phyloP scores from a whole-genome alignment of 306 rosid genomes.

The Arachis stenosperma region DNA sequence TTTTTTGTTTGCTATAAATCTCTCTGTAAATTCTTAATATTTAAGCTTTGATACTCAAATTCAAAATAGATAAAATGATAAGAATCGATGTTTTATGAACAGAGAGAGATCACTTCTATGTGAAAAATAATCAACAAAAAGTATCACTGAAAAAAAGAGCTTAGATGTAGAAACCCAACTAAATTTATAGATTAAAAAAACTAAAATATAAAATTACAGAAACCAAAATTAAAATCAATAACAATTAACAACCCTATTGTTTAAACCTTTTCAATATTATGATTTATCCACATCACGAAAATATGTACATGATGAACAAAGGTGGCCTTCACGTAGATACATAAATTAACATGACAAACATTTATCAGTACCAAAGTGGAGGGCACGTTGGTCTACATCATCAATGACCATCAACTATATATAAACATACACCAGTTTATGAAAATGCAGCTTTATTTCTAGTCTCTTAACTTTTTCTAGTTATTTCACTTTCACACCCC shows the following conservation, averaged over 20 bases:
- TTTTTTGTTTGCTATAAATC: too few species aligned
- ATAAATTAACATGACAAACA: conserved; percentile 5
- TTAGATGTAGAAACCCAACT: too few species aligned
- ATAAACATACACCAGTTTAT: conserved; percentile 8
- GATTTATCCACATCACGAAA: not conserved
- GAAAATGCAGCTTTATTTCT: conserved; percentile 33
- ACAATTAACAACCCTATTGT: not conserved
- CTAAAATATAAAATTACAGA: too few species aligned
- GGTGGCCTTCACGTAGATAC: conserved; percentile 60
- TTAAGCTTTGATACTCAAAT: too few species aligned
- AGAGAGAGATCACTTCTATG: not conserved
- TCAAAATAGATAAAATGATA: too few species aligned
- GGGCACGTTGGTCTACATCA: conserved; percentile 55
- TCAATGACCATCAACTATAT: conserved; percentile 37
- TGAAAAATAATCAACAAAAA: too few species aligned
- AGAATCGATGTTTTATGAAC: too few species aligned
- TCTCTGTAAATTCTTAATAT: too few species aligned
- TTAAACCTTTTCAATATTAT: not conserved
- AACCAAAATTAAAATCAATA: not conserved
- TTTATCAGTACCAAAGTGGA: conserved; percentile 50
- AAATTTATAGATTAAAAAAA: too few species aligned
- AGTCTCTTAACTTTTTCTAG: conserved; percentile 17
- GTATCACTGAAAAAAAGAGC: too few species aligned
- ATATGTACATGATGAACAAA: not conserved
- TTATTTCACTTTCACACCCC: conserved; percentile 21